Conservation (phyloP, 2,329 filamentous ascomycete genomes). For the Fusarium keratoplasticum region DNA sequence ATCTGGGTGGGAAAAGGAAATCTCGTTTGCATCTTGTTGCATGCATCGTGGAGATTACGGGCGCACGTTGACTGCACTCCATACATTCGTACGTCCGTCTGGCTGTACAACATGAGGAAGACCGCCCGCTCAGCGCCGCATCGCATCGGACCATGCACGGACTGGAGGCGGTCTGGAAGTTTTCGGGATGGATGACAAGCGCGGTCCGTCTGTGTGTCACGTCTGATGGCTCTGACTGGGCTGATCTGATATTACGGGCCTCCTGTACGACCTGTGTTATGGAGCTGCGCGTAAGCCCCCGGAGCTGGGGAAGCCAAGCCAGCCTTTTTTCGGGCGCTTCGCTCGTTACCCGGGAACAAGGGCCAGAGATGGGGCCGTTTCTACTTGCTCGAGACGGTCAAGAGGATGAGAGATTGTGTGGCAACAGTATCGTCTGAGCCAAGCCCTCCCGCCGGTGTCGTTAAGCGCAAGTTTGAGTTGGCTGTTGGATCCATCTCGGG, state of each 20-base stretch:
- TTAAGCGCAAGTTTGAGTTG: constrained; percentile 26
- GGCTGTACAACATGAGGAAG: neutral
- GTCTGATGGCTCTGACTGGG: neutral
- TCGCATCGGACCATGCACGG: constrained; percentile 5
- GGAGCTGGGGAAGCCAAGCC: neutral
- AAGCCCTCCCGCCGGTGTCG: neutral
- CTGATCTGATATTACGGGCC: neutral
- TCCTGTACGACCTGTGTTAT: neutral
- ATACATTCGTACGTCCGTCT: neutral
- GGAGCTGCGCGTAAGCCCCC: neutral
- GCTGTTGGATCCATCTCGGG: neutral
- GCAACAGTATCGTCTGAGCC: constrained; percentile 13
- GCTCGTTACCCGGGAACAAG: constrained; percentile 3
- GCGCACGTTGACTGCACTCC: constrained; percentile 18
- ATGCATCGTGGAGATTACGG: constrained; percentile 28
- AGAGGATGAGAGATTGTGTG: neutral
- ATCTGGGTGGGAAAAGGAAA: constrained; percentile 17
- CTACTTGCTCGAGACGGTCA: neutral
- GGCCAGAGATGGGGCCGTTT: neutral
- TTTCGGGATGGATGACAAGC: constrained; percentile 27
- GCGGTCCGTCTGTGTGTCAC: neutral
- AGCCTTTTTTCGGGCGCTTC: constrained; percentile 10
- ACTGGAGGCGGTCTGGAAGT: constrained; percentile 30
- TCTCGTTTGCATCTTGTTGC: constrained; percentile 23
- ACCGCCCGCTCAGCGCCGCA: neutral